Evolutionary conservation across 257 asterid species (phyloP).

Genomic region (Solanum gracilifrons): DNA sequence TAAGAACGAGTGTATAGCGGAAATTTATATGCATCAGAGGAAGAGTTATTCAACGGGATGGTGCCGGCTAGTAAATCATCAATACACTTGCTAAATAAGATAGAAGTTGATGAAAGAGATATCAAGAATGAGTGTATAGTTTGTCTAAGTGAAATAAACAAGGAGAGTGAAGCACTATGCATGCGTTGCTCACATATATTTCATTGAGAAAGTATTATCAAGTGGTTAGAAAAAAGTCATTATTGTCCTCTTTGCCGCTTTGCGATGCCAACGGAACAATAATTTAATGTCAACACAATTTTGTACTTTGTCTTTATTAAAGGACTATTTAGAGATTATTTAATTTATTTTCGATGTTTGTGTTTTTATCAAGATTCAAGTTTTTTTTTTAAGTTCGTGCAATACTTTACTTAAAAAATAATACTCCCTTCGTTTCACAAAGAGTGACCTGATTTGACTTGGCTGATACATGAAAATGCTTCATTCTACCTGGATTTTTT

Average conservation of each 20-base stretch:
- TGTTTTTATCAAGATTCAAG: no score
- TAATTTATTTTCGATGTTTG: no score
- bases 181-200: slow-evolving; percentile 10
- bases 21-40: background rate
- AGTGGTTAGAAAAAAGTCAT: slow-evolving; percentile 2
- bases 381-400: no score
- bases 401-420: no score
- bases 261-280: background rate
- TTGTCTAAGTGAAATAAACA: background rate
- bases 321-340: no score
- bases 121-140: background rate
- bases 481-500: background rate
- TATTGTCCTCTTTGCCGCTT: slow-evolving; percentile 10
- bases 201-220: background rate
- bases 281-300: no score
- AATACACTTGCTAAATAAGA: background rate
- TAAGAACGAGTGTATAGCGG: no score
- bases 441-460: no score
- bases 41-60: background rate
- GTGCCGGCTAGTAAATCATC: background rate
- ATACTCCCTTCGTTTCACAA: no score
- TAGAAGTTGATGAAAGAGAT: background rate
- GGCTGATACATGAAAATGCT: background rate
- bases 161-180: background rate
- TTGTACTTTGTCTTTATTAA: no score